Evolutionary conservation across 306 rosid species (phyloP), one percentile per base, ranked within the genome.

Genomic region (Ormosia semicastrata): DNA sequence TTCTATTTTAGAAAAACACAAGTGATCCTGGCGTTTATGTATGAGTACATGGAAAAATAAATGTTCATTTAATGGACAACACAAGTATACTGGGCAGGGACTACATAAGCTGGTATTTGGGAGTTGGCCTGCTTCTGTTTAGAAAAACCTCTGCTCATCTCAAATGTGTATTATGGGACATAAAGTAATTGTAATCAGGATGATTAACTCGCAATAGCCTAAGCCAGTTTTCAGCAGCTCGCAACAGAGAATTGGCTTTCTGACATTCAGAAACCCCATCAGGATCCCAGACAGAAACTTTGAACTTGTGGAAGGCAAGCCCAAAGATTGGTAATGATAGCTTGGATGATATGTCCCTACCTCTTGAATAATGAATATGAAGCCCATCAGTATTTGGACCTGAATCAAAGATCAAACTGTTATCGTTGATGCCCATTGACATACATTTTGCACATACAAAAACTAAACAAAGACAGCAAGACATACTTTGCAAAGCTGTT

Each of bases 161-260:
- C 90, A 82, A 46, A 62, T 74, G 73, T 66, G 88, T 66, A 83
- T 63, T 81, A 74, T 82, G 96, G 37, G 92, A 72, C 67, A 80
- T 59, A 39, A 94, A 94, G 85, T 88, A 94, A 69, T 79, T 89
- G 60, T 92, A 94, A 80, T 94, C 97, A 7, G 97, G 98, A 79
- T 92, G 98, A 64, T 87, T 77, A 9, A 92, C 94, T 56, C 77
- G 86, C 88, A 86, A 59, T 62, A 10, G 83, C 88, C 89, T 89
- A 18, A 94, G 87, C 98, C 96, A 94, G 77, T 84, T 76, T 74
- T 88, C 94, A 63, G 96, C 97, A 71, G 87, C 94, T 79, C 53
- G 96, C 74, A 86, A 69, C 17, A 92, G 88, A 33, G 92, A 91
- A 80, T 83, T 89, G 18, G 89, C 90, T 79, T 87, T 91, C 58